A percentile compares a stretch with the other conserved stretches of the same genome.
These are phyloP conservation scores for Fusarium avenaceum DNA, from an alignment of 2,329 filamentous ascomycete genomes.

Conservation along the genomic window DNA sequence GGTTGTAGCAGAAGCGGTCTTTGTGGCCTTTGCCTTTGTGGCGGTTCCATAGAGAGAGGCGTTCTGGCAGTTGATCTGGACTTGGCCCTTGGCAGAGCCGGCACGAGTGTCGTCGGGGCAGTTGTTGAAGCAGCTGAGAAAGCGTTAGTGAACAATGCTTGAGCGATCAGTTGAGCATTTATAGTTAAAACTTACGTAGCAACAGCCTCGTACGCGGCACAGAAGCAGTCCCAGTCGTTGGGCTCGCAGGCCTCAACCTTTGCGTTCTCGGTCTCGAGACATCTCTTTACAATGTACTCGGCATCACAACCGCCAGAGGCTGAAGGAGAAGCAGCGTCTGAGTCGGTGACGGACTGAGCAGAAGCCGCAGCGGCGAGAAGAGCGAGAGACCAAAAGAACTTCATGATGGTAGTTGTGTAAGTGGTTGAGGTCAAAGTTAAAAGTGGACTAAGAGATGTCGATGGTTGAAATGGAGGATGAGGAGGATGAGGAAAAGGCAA, in stretches of 20 bases:
- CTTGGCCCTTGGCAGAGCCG: constrained; percentile 54
- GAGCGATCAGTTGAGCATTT: not conserved
- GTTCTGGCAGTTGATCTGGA: constrained; percentile 61
- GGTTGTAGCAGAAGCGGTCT: constrained; percentile 42
- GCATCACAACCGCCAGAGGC: constrained; percentile 57
- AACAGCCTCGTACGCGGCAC: constrained; percentile 59
- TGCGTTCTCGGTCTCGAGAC: constrained; percentile 57
- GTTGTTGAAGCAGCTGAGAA: constrained; percentile 67
- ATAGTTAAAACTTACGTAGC: constrained; percentile 58
- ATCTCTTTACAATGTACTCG: constrained; percentile 62
- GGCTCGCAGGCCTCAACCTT: constrained; percentile 57
- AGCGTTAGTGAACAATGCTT: constrained; percentile 12
- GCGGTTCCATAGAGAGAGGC: constrained; percentile 60
- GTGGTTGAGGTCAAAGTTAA: constrained; percentile 3
- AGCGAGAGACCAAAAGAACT: constrained; percentile 59
- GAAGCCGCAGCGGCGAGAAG: constrained; percentile 55
- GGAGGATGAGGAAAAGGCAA: not conserved
- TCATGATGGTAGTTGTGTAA: constrained; percentile 56
- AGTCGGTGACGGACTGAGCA: constrained; percentile 51
- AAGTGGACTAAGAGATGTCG: not conserved
- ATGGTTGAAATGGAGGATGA: not conserved
- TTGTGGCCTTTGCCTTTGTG: constrained; percentile 46
- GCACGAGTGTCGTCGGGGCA: constrained; percentile 64
- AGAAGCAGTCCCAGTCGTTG: constrained; percentile 63
- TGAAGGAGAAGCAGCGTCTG: constrained; percentile 48